Evolutionary conservation across 495 filamentous ascomycete genomes (phyloP).

Genomic region (Podospora tetraspora): DNA sequence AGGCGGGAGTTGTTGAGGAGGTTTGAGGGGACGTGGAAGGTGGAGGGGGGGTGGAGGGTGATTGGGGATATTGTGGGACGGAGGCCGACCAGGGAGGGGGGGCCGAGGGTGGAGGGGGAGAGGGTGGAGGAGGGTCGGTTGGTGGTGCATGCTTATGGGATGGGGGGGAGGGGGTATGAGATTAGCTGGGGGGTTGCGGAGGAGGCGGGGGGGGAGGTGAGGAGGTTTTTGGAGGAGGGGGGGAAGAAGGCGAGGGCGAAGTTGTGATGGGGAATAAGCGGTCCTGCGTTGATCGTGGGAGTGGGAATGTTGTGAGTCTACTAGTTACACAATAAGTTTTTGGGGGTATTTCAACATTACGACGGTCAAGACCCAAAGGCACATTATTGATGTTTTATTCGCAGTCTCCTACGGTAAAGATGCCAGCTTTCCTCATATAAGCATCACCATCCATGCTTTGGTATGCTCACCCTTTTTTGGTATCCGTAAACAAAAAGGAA

Average conservation of each 20-base stretch:
- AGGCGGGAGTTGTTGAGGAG: conserved; percentile 42
- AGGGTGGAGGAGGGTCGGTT: conserved; percentile 26
- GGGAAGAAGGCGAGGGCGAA: background rate
- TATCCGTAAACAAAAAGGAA: background rate
- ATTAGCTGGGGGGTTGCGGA: conserved; percentile 46
- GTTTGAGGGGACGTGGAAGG: conserved; percentile 33
- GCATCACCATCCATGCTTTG: background rate
- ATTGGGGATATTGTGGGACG: conserved; percentile 43
- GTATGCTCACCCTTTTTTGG: background rate
- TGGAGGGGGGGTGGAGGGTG: conserved; percentile 28
- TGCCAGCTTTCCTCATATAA: background rate
- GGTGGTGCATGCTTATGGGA: conserved; percentile 60
- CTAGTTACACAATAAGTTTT: too few relatives aligned
- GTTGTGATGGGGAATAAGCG: background rate
- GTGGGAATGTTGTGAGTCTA: too few relatives aligned
- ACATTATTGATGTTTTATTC: too few relatives aligned
- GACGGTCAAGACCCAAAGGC: too few relatives aligned
- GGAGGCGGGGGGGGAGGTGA: conserved; percentile 31
- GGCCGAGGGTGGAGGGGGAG: conserved; percentile 42
- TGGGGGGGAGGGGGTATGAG: conserved; percentile 57
- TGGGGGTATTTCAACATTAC: too few relatives aligned
- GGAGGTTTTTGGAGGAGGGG: conserved; percentile 17
- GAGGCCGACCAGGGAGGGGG: conserved; percentile 39
- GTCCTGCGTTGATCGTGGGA: too few relatives aligned
- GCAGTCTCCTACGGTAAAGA: background rate